Percentiles rank a stretch among this genome's conserved stretches.
Evolutionary conservation across 176 grass and related monocot species (phyloP).

Genomic region (Oryza officinalis): DNA sequence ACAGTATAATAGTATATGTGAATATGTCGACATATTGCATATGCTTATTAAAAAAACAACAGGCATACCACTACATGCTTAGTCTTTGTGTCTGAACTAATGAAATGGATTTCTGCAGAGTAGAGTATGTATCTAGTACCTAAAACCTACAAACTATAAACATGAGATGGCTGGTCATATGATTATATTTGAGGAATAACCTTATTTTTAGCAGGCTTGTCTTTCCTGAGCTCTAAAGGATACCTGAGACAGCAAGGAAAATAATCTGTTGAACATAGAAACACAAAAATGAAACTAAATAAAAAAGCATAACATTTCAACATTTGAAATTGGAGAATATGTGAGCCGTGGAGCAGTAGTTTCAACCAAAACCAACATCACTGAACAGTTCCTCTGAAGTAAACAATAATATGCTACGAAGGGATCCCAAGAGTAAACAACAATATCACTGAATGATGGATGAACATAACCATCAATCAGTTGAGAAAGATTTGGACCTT

Average conservation of each 20-base stretch:
- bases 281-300: constrained; percentile 15
- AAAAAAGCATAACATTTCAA: constrained; percentile 20
- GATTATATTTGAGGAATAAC: constrained; percentile 38
- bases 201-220: constrained; percentile 91
- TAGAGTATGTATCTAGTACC: background rate
- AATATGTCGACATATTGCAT: background rate
- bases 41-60: constrained; percentile 4
- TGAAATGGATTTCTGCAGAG: constrained; percentile 19
- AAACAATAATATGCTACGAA: constrained; percentile 28
- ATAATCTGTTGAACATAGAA: constrained; percentile 21
- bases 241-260: constrained; percentile 78
- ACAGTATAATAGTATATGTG: background rate
- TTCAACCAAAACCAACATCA: background rate
- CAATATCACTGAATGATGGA: background rate
- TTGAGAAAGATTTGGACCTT: background rate
- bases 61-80: constrained; percentile 5
- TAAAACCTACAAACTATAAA: constrained; percentile 23
- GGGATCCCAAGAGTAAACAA: background rate
- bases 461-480: background rate
- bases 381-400: constrained; percentile 9
- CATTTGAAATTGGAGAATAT: constrained; percentile 21
- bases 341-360: background rate
- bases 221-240: constrained; percentile 92
- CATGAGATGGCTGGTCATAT: constrained; percentile 10
- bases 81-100: background rate